Evolutionary conservation across 257 asterid species (phyloP).

Genomic region (Ligustrum vulgare): DNA sequence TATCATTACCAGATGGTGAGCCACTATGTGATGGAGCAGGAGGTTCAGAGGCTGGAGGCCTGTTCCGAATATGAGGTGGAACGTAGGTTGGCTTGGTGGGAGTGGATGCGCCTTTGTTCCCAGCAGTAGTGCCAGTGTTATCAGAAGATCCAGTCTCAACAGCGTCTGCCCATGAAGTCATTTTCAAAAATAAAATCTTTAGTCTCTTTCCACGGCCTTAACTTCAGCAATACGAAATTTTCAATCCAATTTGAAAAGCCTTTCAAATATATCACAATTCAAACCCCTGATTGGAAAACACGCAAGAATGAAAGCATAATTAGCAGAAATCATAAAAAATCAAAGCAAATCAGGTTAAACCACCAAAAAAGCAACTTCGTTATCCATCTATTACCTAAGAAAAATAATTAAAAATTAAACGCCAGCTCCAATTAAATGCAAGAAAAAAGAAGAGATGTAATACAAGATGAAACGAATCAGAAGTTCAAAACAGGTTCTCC

Average conservation of each 20-base stretch:
- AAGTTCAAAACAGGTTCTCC: background rate
- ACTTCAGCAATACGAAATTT: background rate
- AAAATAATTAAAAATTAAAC: background rate
- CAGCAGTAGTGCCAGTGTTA: conserved; percentile 44
- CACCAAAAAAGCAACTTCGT: background rate
- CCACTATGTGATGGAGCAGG: conserved; percentile 55
- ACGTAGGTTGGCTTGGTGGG: conserved; percentile 62
- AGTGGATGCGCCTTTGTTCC: conserved; percentile 45
- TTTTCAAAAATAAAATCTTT: conserved; percentile 23
- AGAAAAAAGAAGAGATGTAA: background rate
- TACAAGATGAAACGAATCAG: background rate
- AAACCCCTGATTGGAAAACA: background rate
- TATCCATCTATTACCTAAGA: background rate
- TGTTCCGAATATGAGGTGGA: conserved; percentile 85
- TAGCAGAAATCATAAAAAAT: background rate
- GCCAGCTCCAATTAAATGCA: background rate
- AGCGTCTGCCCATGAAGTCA: conserved; percentile 91
- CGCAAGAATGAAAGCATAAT: background rate
- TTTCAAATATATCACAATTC: background rate
- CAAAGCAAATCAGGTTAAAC: background rate
- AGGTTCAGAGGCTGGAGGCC: conserved; percentile 46
- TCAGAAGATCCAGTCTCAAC: conserved; percentile 58
- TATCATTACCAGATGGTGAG: conserved; percentile 53
- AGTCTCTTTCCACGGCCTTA: background rate
- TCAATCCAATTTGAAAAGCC: background rate